Evolutionary conservation across 2,329 filamentous ascomycete genomes (phyloP).

Genomic region (Venturia pyrina): DNA sequence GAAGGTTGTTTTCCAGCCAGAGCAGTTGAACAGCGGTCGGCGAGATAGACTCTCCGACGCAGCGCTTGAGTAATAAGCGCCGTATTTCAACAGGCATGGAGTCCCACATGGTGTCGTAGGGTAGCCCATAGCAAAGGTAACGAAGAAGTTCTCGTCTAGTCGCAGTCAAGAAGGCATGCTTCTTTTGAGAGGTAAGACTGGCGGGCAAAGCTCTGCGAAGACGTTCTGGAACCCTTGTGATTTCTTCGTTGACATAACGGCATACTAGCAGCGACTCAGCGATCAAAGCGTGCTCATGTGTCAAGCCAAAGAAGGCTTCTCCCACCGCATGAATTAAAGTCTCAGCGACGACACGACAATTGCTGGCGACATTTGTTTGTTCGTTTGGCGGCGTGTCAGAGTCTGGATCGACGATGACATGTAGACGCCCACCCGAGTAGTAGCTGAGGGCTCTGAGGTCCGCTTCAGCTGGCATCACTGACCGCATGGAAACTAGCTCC

Average conservation of each 20-base stretch:
- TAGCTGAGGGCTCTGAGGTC: constrained; percentile 29
- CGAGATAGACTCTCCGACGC: constrained; percentile 31
- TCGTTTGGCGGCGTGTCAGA: constrained; percentile 14
- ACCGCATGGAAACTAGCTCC: constrained; percentile 26
- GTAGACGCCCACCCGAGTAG: constrained; percentile 21
- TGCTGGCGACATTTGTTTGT: constrained; percentile 25
- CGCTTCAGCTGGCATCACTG: constrained; percentile 21
- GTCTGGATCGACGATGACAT: constrained; percentile 23
- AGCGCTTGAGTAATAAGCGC: constrained; percentile 35
- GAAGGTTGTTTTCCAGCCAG: constrained; percentile 36
- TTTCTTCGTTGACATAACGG: constrained; percentile 16
- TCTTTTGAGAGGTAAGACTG: constrained; percentile 7
- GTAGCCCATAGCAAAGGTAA: constrained; percentile 38
- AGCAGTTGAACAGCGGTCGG: constrained; percentile 31
- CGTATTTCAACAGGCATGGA: constrained; percentile 36
- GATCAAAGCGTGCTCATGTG: constrained; percentile 24
- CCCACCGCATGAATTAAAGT: constrained; percentile 25
- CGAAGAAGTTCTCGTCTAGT: constrained; percentile 36
- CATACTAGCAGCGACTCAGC: constrained; percentile 25
- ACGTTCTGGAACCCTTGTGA: constrained; percentile 23
- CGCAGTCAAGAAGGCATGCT: constrained; percentile 19
- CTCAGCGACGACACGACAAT: constrained; percentile 24
- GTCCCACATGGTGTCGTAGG: constrained; percentile 44
- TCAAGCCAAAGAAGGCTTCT: constrained; percentile 25
- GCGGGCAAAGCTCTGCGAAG: constrained; percentile 18